Evolutionary conservation across 331 rosid species (phyloP).

Genomic region (Quercus tomentella): DNA sequence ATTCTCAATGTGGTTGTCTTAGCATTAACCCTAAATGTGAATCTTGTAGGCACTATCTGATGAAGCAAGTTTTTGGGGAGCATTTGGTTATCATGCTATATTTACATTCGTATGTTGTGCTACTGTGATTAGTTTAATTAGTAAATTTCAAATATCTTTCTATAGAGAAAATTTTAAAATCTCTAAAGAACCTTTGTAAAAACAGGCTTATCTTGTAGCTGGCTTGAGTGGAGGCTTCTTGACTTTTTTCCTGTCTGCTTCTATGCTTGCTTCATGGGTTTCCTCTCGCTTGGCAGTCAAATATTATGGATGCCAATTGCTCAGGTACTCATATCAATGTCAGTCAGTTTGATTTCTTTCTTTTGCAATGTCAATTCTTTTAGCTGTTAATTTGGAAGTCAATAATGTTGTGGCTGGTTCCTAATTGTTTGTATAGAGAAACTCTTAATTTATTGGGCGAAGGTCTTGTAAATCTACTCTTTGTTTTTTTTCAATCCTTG

Average conservation of each 20-base stretch:
- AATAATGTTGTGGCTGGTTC: neutral
- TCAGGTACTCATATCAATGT: constrained; percentile 47
- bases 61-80: constrained; percentile 97
- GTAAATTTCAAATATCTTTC: constrained; percentile 2
- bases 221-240: constrained; percentile 93
- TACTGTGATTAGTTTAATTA: constrained; percentile 8
- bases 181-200: constrained; percentile 42
- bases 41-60: constrained; percentile 61
- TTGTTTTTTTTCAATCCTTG: neutral
- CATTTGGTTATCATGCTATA: constrained; percentile 77
- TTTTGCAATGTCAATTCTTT: neutral
- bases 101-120: constrained; percentile 55
- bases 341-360: neutral
- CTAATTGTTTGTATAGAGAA: neutral
- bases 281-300: constrained; percentile 56
- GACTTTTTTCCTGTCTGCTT: constrained; percentile 53
- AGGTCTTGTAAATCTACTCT: neutral
- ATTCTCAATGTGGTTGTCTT: neutral
- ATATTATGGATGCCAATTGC: constrained; percentile 53
- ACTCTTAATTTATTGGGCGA: neutral
- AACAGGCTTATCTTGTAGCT: constrained; percentile 82
- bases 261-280: constrained; percentile 85
- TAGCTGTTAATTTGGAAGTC: neutral
- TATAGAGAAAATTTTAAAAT: constrained; percentile 1
- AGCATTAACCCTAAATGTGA: constrained; percentile 23